Percentiles rank a stretch among this genome's conserved stretches.
Conservation (phyloP, 495 filamentous ascomycete species). For the Neurospora sp. region DNA sequence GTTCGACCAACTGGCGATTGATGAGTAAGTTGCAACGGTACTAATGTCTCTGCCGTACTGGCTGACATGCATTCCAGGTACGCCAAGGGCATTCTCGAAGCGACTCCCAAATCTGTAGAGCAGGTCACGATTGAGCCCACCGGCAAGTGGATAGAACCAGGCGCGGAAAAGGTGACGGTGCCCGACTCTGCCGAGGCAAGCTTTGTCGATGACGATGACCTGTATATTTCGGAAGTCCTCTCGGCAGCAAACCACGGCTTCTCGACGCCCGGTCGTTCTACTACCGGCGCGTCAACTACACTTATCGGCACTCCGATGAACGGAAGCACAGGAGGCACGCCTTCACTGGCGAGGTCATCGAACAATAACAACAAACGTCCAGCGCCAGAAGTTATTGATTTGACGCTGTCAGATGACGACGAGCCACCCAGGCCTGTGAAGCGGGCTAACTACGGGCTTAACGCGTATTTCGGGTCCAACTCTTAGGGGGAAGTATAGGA, state of each 20-base stretch:
- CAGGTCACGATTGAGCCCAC: slow-evolving; percentile 86
- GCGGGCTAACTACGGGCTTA: slow-evolving; percentile 25
- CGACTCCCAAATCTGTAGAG: slow-evolving; percentile 57
- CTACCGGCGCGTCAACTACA: slow-evolving; percentile 1
- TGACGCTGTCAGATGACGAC: slow-evolving; percentile 69
- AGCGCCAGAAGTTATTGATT: slow-evolving; percentile 60
- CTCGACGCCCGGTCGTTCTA: slow-evolving; percentile 5
- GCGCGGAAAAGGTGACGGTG: slow-evolving; percentile 17
- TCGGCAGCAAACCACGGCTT: slow-evolving; percentile 8
- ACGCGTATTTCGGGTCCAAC: neutral
- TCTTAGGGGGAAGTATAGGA: neutral
- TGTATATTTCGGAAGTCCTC: slow-evolving; percentile 52
- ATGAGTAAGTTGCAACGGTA: slow-evolving; percentile 52
- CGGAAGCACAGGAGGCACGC: slow-evolving; percentile 15
- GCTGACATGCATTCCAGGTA: slow-evolving; percentile 46
- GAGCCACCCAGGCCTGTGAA: slow-evolving; percentile 49
- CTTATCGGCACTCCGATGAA: slow-evolving; percentile 20
- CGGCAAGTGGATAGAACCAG: slow-evolving; percentile 60
- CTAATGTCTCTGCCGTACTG: neutral
- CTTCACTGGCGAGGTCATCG: slow-evolving; percentile 29
- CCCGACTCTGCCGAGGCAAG: slow-evolving; percentile 12
- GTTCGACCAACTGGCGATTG: slow-evolving; percentile 74
- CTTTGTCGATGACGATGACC: slow-evolving; percentile 51
- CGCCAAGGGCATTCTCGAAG: slow-evolving; percentile 71
- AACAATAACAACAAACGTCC: slow-evolving; percentile 49